These are phyloP conservation scores for Rhodotorula taiwanensis DNA, from an alignment of 768 basidiomycete species.

Conservation along the genomic window DNA sequence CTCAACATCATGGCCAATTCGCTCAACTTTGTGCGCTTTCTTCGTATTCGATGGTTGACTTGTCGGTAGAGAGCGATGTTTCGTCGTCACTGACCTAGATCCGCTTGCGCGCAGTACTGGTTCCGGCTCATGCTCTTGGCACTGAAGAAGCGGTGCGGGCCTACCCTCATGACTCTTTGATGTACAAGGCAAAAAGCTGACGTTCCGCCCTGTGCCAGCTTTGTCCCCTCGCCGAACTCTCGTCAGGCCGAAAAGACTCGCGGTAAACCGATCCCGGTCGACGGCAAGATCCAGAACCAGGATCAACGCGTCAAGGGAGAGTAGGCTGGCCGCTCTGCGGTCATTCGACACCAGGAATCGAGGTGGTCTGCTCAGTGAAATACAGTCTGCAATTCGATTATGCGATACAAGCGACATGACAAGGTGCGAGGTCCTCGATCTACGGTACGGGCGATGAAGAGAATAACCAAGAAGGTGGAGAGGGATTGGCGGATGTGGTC, in stretches of 20 bases:
- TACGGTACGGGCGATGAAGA: no score
- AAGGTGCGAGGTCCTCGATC: no score
- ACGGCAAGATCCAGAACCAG: slow-evolving; percentile 23
- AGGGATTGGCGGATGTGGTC: no score
- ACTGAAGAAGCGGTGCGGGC: slow-evolving; percentile 22
- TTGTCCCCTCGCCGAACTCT: neutral
- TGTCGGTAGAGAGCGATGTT: no score
- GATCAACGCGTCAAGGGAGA: slow-evolving; percentile 22
- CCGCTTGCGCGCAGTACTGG: slow-evolving; percentile 8
- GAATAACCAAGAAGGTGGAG: neutral
- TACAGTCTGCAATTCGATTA: neutral
- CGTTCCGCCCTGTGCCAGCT: neutral
- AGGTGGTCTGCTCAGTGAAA: no score
- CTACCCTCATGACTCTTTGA: neutral
- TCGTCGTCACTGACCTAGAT: no score
- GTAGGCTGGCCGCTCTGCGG: neutral
- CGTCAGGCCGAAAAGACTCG: neutral
- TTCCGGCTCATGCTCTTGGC: slow-evolving; percentile 35
- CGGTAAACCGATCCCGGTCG: slow-evolving; percentile 17
- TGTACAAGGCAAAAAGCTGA: neutral
- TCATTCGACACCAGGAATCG: neutral
- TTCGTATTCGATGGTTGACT: no score
- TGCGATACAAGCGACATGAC: neutral
- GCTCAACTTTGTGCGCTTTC: slow-evolving; percentile 9
- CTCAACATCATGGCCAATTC: slow-evolving; percentile 5